These are phyloP conservation scores for Lachancea thermotolerans DNA, from an alignment of 805 yeast species.

Conservation along the genomic window DNA sequence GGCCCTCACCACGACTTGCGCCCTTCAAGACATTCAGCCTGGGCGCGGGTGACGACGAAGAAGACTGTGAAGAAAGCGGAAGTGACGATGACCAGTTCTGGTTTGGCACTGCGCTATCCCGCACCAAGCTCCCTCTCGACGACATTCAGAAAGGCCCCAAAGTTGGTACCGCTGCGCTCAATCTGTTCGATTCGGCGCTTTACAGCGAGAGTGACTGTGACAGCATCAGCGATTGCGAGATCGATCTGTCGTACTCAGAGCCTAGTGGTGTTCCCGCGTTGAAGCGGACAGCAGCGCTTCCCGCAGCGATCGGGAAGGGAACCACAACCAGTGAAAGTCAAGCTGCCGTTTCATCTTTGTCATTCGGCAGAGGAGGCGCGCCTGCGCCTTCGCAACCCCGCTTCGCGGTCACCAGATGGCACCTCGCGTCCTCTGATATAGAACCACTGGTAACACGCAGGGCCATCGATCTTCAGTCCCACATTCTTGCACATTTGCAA, in stretches of 20 bases:
- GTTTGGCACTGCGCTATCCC: slow-evolving; percentile 13
- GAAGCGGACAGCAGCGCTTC: neutral
- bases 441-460: slow-evolving; percentile 6
- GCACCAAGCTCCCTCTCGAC: slow-evolving; percentile 6
- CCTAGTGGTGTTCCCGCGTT: neutral
- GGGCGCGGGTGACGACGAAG: slow-evolving; percentile 6
- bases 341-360: too few relatives aligned
- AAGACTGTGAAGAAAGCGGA: slow-evolving; percentile 6
- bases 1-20: slow-evolving; percentile 14
- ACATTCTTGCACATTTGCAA: slow-evolving; percentile 15
- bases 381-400: slow-evolving; percentile 1
- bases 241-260: neutral
- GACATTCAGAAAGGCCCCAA: neutral
- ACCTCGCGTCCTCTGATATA: slow-evolving; percentile 5
- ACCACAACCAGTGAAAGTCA: too few relatives aligned
- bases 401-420: slow-evolving; percentile 5
- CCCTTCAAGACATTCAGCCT: neutral
- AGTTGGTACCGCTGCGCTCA: neutral
- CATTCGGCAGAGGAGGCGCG: too few relatives aligned
- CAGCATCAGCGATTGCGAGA: slow-evolving; percentile 3
- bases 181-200: slow-evolving; percentile 3
- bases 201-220: slow-evolving; percentile 8
- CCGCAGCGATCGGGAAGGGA: neutral
- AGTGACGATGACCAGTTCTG: slow-evolving; percentile 14
- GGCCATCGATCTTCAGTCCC: slow-evolving; percentile 11